Conservation (phyloP, 768 basidiomycete species). For the Mycena metata region DNA sequence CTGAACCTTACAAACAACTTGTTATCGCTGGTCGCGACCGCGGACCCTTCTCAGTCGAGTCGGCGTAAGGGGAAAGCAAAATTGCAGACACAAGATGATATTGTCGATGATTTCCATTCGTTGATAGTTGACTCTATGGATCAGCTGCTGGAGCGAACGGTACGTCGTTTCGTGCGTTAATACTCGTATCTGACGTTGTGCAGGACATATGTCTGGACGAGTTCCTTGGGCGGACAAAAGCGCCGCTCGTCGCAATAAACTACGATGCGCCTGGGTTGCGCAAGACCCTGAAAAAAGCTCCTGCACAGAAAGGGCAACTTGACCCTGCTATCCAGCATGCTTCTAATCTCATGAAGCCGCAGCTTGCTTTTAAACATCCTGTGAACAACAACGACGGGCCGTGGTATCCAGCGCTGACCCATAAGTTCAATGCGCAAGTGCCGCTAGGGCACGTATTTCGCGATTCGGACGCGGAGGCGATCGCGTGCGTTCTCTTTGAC, state of each 20-base stretch:
- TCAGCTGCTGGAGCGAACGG: conserved; percentile 85
- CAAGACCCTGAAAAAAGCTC: conserved; percentile 46
- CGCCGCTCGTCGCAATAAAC: conserved; percentile 73
- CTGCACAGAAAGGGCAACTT: conserved; percentile 56
- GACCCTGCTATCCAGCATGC: conserved; percentile 82
- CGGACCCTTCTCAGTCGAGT: conserved; percentile 47
- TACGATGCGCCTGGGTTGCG: conserved; percentile 45
- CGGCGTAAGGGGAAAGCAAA: conserved; percentile 68
- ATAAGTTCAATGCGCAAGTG: conserved; percentile 88
- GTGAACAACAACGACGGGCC: conserved; percentile 69
- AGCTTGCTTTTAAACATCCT: conserved; percentile 74
- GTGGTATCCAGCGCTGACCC: conserved; percentile 78
- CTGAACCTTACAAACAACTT: conserved; percentile 77
- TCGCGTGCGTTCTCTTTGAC: conserved; percentile 46
- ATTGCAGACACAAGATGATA: conserved; percentile 80
- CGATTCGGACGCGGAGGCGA: conserved; percentile 44
- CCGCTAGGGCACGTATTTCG: conserved; percentile 77
- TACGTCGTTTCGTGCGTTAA: conserved; percentile 50
- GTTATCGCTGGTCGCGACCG: conserved; percentile 64
- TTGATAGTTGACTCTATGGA: conserved; percentile 90
- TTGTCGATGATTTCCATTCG: conserved; percentile 85
- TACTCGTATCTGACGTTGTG: not conserved
- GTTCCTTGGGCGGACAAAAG: conserved; percentile 76
- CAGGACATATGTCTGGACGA: conserved; percentile 90
- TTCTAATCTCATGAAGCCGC: conserved; percentile 84